Conservation (phyloP, 2,329 filamentous ascomycete species). For the Xylariaceae sp. region DNA sequence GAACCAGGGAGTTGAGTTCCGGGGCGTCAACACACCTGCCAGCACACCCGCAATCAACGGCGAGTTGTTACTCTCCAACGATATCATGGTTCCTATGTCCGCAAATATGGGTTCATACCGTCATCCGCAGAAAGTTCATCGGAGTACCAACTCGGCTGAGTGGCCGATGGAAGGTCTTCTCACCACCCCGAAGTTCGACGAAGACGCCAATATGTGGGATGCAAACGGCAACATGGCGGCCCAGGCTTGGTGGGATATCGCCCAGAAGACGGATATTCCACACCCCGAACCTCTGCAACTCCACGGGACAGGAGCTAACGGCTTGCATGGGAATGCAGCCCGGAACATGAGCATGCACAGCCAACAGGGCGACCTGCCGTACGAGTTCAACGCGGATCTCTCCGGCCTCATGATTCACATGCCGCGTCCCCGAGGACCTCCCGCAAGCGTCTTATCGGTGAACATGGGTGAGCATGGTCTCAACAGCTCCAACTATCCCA, state of each 20-base stretch:
- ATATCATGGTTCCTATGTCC: slow-evolving; percentile 14
- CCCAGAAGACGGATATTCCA: slow-evolving; percentile 2
- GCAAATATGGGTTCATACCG: slow-evolving; percentile 10
- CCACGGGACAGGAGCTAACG: neutral
- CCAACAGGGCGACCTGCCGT: slow-evolving; percentile 38
- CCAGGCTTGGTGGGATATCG: slow-evolving; percentile 28
- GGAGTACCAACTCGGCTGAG: slow-evolving; percentile 29
- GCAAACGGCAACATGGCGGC: slow-evolving; percentile 13
- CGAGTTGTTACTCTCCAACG: slow-evolving; percentile 23
- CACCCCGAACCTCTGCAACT: slow-evolving; percentile 1
- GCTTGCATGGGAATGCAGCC: slow-evolving; percentile 25
- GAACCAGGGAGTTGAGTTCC: slow-evolving; percentile 13
- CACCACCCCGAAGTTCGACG: slow-evolving; percentile 19
- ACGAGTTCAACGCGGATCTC: slow-evolving; percentile 36
- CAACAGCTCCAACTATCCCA: neutral
- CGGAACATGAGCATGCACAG: slow-evolving; percentile 39
- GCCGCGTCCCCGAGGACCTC: slow-evolving; percentile 41
- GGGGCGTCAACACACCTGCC: slow-evolving; percentile 21
- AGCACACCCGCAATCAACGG: slow-evolving; percentile 23
- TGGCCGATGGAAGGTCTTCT: slow-evolving; percentile 32
- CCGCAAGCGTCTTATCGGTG: slow-evolving; percentile 35
- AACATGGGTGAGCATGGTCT: slow-evolving; percentile 24
- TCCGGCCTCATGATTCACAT: slow-evolving; percentile 51
- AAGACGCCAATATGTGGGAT: slow-evolving; percentile 18
- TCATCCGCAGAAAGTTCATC: slow-evolving; percentile 11